Percentiles rank a stretch among this genome's conserved stretches.
Conservation (phyloP, 2,329 filamentous ascomycete genomes). For the Phaeosphaeriaceae sp. region DNA sequence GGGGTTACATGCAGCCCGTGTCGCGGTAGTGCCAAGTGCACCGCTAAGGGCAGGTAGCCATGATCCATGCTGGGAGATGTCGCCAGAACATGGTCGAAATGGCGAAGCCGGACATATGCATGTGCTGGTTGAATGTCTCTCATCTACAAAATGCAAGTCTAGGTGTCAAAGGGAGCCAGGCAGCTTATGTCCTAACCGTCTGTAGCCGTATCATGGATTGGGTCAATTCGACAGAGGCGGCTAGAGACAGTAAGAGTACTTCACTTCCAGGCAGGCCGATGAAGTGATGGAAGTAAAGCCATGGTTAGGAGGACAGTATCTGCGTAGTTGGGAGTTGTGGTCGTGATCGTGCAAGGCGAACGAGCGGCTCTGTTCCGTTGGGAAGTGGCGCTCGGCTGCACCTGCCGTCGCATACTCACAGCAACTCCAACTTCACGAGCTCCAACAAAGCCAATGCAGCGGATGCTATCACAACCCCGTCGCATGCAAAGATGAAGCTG, state of each 20-base stretch:
- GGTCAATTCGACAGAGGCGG: too few species aligned
- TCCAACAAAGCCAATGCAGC: not conserved
- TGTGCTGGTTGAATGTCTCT: not conserved
- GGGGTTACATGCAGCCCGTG: not conserved
- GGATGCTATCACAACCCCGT: not conserved
- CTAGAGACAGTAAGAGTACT: too few species aligned
- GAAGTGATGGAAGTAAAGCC: too few species aligned
- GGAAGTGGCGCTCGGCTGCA: constrained; percentile 21
- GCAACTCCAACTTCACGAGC: constrained; percentile 9
- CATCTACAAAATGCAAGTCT: too few species aligned
- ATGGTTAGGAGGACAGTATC: too few species aligned
- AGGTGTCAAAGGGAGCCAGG: too few species aligned
- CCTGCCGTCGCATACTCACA: constrained; percentile 14
- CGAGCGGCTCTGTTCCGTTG: not conserved
- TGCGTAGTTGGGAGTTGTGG: too few species aligned
- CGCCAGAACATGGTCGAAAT: not conserved
- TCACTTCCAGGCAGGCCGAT: too few species aligned
- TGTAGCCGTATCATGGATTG: too few species aligned
- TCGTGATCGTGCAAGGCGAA: not conserved
- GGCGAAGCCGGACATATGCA: not conserved
- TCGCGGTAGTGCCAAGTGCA: not conserved
- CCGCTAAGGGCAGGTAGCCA: not conserved
- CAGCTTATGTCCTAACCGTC: too few species aligned
- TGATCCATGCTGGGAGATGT: not conserved
- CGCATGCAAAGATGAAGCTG: constrained; percentile 54